phyloP scores from a whole-genome alignment of 2,329 filamentous ascomycete species.

The Shiraia sp. region DNA sequence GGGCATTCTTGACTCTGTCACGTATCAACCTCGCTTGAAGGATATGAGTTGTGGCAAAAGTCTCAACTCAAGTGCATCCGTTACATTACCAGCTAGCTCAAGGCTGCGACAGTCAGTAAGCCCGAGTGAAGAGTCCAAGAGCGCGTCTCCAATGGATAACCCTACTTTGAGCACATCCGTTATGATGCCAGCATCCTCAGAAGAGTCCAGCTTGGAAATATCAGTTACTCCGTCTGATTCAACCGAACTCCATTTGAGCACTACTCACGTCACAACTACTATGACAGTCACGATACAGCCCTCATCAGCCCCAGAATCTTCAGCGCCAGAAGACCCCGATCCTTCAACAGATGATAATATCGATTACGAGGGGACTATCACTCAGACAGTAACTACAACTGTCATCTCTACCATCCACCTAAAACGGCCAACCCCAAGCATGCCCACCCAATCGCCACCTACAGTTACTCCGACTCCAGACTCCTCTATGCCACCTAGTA shows the following conservation, averaged over 20 bases:
- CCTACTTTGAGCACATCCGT: neutral
- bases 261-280: slow-evolving; percentile 5
- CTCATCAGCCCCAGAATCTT: neutral
- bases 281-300: slow-evolving; percentile 1
- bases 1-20: slow-evolving; percentile 24
- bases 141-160: neutral
- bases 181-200: neutral
- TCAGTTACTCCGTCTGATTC: neutral
- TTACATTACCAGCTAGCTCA: neutral
- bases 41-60: slow-evolving; percentile 22
- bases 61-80: neutral
- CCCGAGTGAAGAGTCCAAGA: neutral
- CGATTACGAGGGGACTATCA: neutral
- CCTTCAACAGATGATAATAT: too few relatives aligned
- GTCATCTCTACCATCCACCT: neutral
- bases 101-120: neutral
- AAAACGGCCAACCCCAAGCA: neutral
- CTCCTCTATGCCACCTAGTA: neutral
- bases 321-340: neutral
- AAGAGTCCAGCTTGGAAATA: neutral
- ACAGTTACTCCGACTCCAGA: neutral
- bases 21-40: slow-evolving; percentile 20
- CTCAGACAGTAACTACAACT: slow-evolving; percentile 2
- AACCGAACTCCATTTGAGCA: neutral
- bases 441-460: neutral